Percentiles rank a stretch among this genome's conserved stretches.
phyloP scores from a whole-genome alignment of 768 basidiomycete genomes.

The Podaxis sp. region DNA sequence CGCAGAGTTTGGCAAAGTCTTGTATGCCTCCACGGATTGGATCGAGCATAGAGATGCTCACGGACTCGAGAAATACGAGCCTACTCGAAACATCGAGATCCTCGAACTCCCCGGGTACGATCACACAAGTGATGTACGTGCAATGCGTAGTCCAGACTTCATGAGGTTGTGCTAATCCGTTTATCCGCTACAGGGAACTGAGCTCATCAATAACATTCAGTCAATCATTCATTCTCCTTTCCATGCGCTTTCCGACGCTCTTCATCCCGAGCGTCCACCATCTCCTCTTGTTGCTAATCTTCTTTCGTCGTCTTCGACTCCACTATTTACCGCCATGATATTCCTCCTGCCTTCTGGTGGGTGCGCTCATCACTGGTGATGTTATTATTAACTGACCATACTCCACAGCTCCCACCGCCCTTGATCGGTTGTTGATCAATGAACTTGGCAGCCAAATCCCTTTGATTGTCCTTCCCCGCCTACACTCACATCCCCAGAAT shows the following conservation, averaged over 20 bases:
- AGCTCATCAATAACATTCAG: constrained; percentile 31
- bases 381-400: constrained; percentile 14
- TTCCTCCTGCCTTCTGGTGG: constrained; percentile 52
- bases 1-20: constrained; percentile 31
- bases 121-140: constrained; percentile 45
- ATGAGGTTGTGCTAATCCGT: neutral
- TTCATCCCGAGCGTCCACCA: constrained; percentile 53
- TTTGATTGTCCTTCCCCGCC: constrained; percentile 51
- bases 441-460: constrained; percentile 54
- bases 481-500: constrained; percentile 29
- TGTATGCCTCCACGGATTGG: constrained; percentile 72
- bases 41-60: constrained; percentile 63
- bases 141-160: constrained; percentile 13
- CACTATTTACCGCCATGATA: constrained; percentile 61
- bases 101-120: constrained; percentile 49
- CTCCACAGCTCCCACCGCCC: constrained; percentile 31
- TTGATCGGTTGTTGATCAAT: constrained; percentile 50
- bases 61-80: constrained; percentile 66
- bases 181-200: constrained; percentile 28
- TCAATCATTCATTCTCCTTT: constrained; percentile 58
- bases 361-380: constrained; percentile 10
- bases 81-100: constrained; percentile 65
- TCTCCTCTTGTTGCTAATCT: constrained; percentile 51
- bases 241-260: constrained; percentile 46
- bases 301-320: constrained; percentile 56